phyloP scores from a whole-genome alignment of 1,139 yeast genomes.

The Petasospora fabianii region DNA sequence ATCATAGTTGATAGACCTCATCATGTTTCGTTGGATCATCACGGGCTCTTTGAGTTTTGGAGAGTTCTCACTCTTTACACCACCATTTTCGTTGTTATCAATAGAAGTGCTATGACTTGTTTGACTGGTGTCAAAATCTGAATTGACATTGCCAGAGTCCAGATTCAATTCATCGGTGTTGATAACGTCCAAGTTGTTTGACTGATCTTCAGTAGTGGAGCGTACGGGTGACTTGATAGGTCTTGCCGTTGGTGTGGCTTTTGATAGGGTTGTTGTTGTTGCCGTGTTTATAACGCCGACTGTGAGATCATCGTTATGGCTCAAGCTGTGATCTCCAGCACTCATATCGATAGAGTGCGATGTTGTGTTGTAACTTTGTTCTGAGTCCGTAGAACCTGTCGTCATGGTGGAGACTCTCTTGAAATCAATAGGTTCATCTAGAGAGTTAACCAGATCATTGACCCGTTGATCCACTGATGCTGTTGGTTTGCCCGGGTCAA shows the following conservation, averaged over 20 bases:
- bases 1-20: conserved; percentile 2
- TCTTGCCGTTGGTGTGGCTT: conserved; percentile 19
- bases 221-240: conserved; percentile 13
- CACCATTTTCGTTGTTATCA: too few relatives aligned
- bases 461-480: conserved; percentile 15
- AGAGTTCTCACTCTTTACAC: neutral
- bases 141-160: neutral
- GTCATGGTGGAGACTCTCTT: conserved; percentile 36
- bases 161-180: conserved; percentile 2
- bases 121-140: neutral
- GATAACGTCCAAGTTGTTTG: neutral
- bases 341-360: conserved; percentile 9
- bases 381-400: conserved; percentile 17
- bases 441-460: conserved; percentile 25
- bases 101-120: neutral
- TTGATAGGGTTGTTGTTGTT: conserved; percentile 18
- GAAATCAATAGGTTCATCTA: conserved; percentile 36
- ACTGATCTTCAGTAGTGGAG: neutral
- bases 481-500: conserved; percentile 42
- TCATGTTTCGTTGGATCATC: conserved; percentile 10
- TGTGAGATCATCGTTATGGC: conserved; percentile 11
- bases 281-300: conserved; percentile 19
- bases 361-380: conserved; percentile 16
- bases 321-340: neutral
- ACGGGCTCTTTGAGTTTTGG: conserved; percentile 12